Evolutionary conservation across 2,329 filamentous ascomycete genomes (phyloP), one percentile per base, ranked within the genome.

Genomic region (Chaetomiaceae sp.): DNA sequence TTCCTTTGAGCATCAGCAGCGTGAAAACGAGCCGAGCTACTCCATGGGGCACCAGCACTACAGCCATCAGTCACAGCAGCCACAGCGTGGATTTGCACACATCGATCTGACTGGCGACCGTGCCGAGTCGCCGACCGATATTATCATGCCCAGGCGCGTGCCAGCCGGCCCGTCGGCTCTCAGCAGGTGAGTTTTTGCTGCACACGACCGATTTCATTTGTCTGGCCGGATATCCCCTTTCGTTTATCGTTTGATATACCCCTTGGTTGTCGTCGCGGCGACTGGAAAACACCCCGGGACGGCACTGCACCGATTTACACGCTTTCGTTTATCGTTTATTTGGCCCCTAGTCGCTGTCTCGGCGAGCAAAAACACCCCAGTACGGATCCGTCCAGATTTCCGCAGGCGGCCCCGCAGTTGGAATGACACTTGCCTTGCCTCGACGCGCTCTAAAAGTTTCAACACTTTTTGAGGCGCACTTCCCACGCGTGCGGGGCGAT

Each of bases 51-150:
- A n/a, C n/a, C n/a, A n/a, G n/a, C n/a, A n/a, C n/a, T n/a, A n/a
- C n/a, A n/a, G n/a, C n/a, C n/a, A n/a, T n/a, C n/a, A n/a, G n/a
- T n/a, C n/a, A n/a, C 20, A 42, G 9, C 27, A 30, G n/a, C 19
- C 17, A 42, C 7, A 20, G 24, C 4, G 11, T 35, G 22, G 22
- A 9, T 24, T 24, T 24, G 22, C 9, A 24, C 22, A 24, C 3
- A 40, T 47, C 17, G 40, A 47, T 15, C 33, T 51, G 10, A 35
- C 32, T 4, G 35, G 47, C 4, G 38, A 45, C 10, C 39, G 44
- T 6, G 37, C 38, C 10, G 36, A 51, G 4, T 65, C 60, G 6
- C 64, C 63, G 6, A 64, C 63, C 3, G 61, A 65, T 48, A 57
- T 58, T 4, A 56, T 64, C 45, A 53, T 65, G 43, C 38, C 45